Evolutionary conservation across 2,329 filamentous ascomycete genomes (phyloP).

Genomic region (Alternaria atra): DNA sequence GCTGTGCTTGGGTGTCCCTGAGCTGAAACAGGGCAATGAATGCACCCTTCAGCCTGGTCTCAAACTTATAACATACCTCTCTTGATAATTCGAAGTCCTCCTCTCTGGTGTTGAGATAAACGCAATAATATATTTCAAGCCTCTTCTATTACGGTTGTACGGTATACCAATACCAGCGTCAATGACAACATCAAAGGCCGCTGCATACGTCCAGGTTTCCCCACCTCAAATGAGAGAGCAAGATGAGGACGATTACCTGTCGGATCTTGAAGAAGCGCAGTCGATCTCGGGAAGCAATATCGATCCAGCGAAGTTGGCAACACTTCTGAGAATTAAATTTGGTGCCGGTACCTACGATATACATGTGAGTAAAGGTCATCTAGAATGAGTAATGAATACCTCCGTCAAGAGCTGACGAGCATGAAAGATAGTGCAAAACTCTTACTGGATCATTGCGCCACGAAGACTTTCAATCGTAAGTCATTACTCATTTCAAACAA

Average conservation of each 20-base stretch:
- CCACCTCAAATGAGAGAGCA: not conserved
- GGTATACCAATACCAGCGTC: not conserved
- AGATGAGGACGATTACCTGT: not conserved
- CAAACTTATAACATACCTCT: not conserved
- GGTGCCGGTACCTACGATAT: conserved; percentile 16
- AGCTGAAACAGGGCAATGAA: too few relatives aligned
- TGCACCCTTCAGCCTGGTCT: not conserved
- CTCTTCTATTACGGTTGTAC: not conserved
- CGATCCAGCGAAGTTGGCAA: conserved; percentile 14
- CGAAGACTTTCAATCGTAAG: conserved; percentile 18
- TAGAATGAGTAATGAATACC: not conserved
- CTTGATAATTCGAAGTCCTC: not conserved
- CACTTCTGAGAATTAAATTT: conserved; percentile 20
- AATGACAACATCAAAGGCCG: not conserved
- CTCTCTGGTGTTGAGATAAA: not conserved
- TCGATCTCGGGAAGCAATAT: conserved; percentile 20
- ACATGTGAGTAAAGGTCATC: not conserved
- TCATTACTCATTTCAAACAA: not conserved
- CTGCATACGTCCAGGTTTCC: not conserved
- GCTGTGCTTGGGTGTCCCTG: not conserved
- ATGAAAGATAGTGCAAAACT: conserved; percentile 17
- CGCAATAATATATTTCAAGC: not conserved
- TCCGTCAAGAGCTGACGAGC: not conserved
- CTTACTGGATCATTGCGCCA: conserved; percentile 19
- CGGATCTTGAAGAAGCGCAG: conserved; percentile 2